These are phyloP conservation scores for Ophiostoma piceae DNA, from an alignment of 2,329 filamentous ascomycete genomes.

Conservation along the genomic window DNA sequence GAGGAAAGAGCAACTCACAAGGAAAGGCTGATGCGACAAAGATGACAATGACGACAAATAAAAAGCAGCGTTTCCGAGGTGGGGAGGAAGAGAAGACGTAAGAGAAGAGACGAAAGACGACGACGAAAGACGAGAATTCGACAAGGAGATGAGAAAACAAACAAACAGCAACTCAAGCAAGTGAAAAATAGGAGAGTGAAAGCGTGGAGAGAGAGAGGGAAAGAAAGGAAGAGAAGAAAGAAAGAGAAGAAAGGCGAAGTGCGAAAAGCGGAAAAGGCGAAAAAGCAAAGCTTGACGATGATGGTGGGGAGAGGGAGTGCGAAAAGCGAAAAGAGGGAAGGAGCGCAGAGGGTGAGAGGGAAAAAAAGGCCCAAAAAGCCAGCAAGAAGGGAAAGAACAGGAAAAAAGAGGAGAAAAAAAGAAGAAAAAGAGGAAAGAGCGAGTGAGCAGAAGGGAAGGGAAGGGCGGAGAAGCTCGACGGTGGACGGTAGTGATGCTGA, in stretches of 20 bases:
- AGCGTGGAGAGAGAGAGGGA: neutral
- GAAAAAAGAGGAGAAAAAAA: slow-evolving; percentile 8
- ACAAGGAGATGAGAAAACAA: slow-evolving; percentile 14
- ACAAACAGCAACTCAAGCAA: slow-evolving; percentile 18
- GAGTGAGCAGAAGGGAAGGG: slow-evolving; percentile 17
- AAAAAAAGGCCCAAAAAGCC: slow-evolving; percentile 10
- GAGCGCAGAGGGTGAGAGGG: neutral
- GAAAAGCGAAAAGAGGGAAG: neutral
- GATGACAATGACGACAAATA: slow-evolving; percentile 18
- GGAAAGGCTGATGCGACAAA: slow-evolving; percentile 16
- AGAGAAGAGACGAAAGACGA: neutral
- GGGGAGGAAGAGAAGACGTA: slow-evolving; percentile 13
- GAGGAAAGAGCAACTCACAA: slow-evolving; percentile 16
- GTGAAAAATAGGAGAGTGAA: neutral
- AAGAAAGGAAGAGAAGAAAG: neutral
- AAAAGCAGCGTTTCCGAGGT: slow-evolving; percentile 15
- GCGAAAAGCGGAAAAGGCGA: neutral
- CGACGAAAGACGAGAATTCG: neutral
- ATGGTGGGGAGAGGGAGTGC: slow-evolving; percentile 8
- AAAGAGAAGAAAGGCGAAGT: neutral
- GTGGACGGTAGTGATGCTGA: slow-evolving; percentile 4
- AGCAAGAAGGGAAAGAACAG: slow-evolving; percentile 20
- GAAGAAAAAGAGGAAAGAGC: slow-evolving; percentile 16
- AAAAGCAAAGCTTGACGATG: slow-evolving; percentile 16
- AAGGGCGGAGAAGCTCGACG: slow-evolving; percentile 18